A percentile compares a stretch with the other conserved stretches of the same genome.
phyloP scores from a whole-genome alignment of 257 asterid species.

The Agastache rugosa region DNA sequence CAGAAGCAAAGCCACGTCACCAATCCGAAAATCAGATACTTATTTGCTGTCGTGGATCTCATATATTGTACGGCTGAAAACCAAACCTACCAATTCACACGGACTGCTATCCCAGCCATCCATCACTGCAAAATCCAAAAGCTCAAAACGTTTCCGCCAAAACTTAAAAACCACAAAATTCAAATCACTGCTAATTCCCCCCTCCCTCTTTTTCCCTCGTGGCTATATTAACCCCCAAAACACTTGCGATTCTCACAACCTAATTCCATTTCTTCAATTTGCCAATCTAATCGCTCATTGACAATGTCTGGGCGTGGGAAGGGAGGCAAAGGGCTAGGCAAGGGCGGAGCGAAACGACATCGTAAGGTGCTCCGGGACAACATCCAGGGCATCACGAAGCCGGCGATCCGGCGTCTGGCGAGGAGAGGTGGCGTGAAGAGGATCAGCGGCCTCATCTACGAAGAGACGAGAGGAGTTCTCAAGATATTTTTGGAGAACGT shows the following conservation, averaged over 20 bases:
- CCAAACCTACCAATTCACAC: neutral
- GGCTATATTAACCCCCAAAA: conserved; percentile 29
- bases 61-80: neutral
- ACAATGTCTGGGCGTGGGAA: conserved; percentile 55
- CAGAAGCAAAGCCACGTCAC: conserved; percentile 32
- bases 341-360: conserved; percentile 58
- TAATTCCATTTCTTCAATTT: neutral
- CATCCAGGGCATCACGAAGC: conserved; percentile 57
- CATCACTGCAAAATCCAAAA: conserved; percentile 11
- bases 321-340: conserved; percentile 56
- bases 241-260: neutral
- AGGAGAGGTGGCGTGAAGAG: conserved; percentile 63
- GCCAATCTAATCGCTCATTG: neutral
- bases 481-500: conserved; percentile 55
- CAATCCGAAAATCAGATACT: neutral
- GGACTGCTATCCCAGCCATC: conserved; percentile 32
- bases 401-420: conserved; percentile 57
- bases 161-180: conserved; percentile 10
- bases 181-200: conserved; percentile 3
- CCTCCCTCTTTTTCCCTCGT: neutral
- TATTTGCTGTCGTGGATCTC: conserved; percentile 14
- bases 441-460: conserved; percentile 52
- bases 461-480: conserved; percentile 58
- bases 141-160: conserved; percentile 26
- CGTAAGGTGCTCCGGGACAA: conserved; percentile 59